These are phyloP conservation scores for Trichoderma semiorbis DNA, from an alignment of 2,329 filamentous ascomycete species.

Conservation along the genomic window DNA sequence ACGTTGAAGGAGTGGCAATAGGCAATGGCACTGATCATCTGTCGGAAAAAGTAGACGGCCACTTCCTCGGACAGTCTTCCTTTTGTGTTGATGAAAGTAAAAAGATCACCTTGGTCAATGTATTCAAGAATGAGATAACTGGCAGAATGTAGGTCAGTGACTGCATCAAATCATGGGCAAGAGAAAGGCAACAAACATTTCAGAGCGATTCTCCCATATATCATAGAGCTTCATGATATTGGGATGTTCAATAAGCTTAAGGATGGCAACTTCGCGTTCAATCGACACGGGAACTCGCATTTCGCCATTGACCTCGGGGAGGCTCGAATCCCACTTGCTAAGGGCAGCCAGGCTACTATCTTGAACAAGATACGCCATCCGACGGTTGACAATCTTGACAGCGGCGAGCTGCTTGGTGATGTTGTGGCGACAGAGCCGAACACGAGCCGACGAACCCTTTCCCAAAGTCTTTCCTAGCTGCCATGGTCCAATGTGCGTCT, in stretches of 20 bases:
- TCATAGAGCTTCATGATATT: constrained; percentile 94
- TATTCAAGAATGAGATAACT: constrained; percentile 96
- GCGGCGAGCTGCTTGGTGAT: constrained; percentile 78
- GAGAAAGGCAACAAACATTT: constrained; percentile 64
- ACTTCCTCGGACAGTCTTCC: constrained; percentile 76
- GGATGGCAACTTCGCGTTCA: constrained; percentile 91
- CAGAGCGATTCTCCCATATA: constrained; percentile 94
- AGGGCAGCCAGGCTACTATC: constrained; percentile 82
- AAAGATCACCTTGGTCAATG: constrained; percentile 75
- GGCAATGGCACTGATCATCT: constrained; percentile 86
- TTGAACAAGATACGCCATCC: constrained; percentile 73
- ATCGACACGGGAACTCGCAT: constrained; percentile 80
- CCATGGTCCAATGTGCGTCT: constrained; percentile 90
- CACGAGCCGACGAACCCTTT: constrained; percentile 83
- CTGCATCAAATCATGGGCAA: not conserved
- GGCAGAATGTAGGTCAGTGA: not conserved
- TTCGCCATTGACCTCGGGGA: constrained; percentile 56
- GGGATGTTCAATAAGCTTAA: constrained; percentile 92
- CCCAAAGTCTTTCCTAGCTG: constrained; percentile 85
- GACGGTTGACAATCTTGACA: constrained; percentile 92
- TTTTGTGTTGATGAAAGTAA: constrained; percentile 74
- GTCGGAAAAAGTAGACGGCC: constrained; percentile 80
- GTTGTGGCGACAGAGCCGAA: constrained; percentile 78
- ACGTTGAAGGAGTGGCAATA: constrained; percentile 95
- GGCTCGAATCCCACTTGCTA: constrained; percentile 65